Evolutionary conservation across 202 grass and related monocot species (phyloP).

Genomic region (Zizania palustris): DNA sequence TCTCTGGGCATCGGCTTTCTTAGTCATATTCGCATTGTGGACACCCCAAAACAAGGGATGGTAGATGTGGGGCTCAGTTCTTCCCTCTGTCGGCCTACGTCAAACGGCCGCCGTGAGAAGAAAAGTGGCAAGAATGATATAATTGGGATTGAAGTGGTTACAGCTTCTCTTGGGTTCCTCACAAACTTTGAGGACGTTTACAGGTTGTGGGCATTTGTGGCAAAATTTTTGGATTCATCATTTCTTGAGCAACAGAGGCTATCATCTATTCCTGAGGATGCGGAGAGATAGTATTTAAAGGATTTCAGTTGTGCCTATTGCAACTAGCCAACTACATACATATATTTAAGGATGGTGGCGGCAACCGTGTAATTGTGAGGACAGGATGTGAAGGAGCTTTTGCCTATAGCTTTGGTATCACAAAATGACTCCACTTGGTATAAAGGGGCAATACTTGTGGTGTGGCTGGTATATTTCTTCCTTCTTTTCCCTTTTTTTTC

Average conservation of each 20-base stretch:
- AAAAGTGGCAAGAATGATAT: slow-evolving; percentile 62
- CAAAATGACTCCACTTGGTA: slow-evolving; percentile 40
- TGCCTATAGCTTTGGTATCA: slow-evolving; percentile 46
- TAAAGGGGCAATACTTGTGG: slow-evolving; percentile 47
- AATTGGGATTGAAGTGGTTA: slow-evolving; percentile 77
- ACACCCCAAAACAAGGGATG: slow-evolving; percentile 66
- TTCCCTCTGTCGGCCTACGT: slow-evolving; percentile 51
- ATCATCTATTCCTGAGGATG: slow-evolving; percentile 73
- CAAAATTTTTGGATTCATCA: slow-evolving; percentile 81
- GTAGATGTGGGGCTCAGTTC: slow-evolving; percentile 57
- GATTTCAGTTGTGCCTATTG: slow-evolving; percentile 47
- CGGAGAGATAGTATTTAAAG: slow-evolving; percentile 55
- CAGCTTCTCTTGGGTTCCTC: slow-evolving; percentile 95
- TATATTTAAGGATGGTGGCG: slow-evolving; percentile 27
- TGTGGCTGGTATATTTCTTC: slow-evolving; percentile 80
- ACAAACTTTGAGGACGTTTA: slow-evolving; percentile 99
- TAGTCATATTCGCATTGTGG: slow-evolving; percentile 77
- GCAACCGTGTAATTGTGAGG: slow-evolving; percentile 38
- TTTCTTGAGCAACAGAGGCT: slow-evolving; percentile 81
- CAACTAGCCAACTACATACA: slow-evolving; percentile 44
- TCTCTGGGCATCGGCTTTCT: slow-evolving; percentile 84
- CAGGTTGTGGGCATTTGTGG: slow-evolving; percentile 87
- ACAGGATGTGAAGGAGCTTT: slow-evolving; percentile 37
- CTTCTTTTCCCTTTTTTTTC: slow-evolving; percentile 51
- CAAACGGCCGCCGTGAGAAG: slow-evolving; percentile 60